phyloP scores from a whole-genome alignment of 148 eudicot species.

The Amaranthus palmeri region DNA sequence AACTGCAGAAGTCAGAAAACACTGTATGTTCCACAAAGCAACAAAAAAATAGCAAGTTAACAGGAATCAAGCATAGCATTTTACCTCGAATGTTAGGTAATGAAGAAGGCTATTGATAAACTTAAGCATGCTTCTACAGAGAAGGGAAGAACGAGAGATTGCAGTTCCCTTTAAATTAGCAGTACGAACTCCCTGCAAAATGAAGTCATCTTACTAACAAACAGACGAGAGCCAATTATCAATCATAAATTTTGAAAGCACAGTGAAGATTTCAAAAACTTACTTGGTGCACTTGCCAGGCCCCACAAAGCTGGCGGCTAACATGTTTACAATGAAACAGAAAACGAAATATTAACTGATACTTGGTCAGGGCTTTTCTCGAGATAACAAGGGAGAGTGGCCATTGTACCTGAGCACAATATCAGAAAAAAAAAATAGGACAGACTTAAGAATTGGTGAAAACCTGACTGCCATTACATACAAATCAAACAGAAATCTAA shows the following conservation, averaged over 20 bases:
- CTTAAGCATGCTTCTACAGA: constrained; percentile 93
- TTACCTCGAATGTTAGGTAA: constrained; percentile 92
- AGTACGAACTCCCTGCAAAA: constrained; percentile 77
- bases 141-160: constrained; percentile 78
- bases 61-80: constrained; percentile 5
- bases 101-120: constrained; percentile 86
- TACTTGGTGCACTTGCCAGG: constrained; percentile 99
- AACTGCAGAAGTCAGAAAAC: neutral
- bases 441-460: neutral
- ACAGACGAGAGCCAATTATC: neutral
- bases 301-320: constrained; percentile 89
- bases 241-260: constrained; percentile 1
- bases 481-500: neutral
- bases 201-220: constrained; percentile 8
- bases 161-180: constrained; percentile 76
- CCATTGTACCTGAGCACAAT: constrained; percentile 74
- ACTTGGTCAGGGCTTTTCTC: constrained; percentile 85
- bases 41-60: neutral
- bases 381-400: constrained; percentile 95
- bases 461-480: neutral
- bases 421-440: constrained; percentile 10
- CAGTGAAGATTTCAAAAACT: constrained; percentile 17
- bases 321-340: constrained; percentile 96
- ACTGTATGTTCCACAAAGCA: neutral
- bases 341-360: constrained; percentile 88